Evolutionary conservation across 2,329 filamentous ascomycete genomes (phyloP).

Genomic region (Aspergillus viridinutans): DNA sequence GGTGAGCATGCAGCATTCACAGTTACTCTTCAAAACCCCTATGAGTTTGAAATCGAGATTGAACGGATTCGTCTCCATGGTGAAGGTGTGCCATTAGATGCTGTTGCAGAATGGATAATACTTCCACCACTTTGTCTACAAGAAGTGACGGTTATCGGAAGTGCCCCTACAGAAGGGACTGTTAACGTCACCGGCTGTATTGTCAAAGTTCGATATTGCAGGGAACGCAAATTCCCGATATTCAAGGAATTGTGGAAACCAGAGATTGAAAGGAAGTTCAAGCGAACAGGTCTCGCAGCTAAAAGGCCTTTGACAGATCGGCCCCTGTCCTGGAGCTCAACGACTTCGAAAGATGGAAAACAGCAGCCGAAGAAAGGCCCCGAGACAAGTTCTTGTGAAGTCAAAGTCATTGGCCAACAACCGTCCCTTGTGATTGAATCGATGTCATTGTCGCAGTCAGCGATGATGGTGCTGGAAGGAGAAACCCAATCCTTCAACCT

Average conservation of each 20-base stretch:
- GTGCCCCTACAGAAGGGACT: slow-evolving; percentile 61
- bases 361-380: slow-evolving; percentile 29
- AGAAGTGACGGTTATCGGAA: slow-evolving; percentile 66
- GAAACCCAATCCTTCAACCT: slow-evolving; percentile 74
- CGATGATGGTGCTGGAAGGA: slow-evolving; percentile 89
- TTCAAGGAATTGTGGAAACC: slow-evolving; percentile 74
- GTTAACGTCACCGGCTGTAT: slow-evolving; percentile 73
- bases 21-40: slow-evolving; percentile 87
- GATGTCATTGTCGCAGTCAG: slow-evolving; percentile 74
- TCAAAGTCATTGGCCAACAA: slow-evolving; percentile 75
- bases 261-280: slow-evolving; percentile 67
- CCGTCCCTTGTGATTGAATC: slow-evolving; percentile 72
- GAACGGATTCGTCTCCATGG: slow-evolving; percentile 73
- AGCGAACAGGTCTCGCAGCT: slow-evolving; percentile 64
- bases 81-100: slow-evolving; percentile 68
- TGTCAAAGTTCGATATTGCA: slow-evolving; percentile 75
- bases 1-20: slow-evolving; percentile 73
- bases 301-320: slow-evolving; percentile 49
- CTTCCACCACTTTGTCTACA: slow-evolving; percentile 82
- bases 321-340: slow-evolving; percentile 42
- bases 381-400: slow-evolving; percentile 40
- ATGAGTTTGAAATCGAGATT: slow-evolving; percentile 86
- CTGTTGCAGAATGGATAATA: slow-evolving; percentile 59
- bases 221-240: slow-evolving; percentile 77
- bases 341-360: slow-evolving; percentile 34